A percentile compares a stretch with the other conserved stretches of the same genome.
Evolutionary conservation across 805 yeast species (phyloP).

Genomic region (Lipomyces kockii): DNA sequence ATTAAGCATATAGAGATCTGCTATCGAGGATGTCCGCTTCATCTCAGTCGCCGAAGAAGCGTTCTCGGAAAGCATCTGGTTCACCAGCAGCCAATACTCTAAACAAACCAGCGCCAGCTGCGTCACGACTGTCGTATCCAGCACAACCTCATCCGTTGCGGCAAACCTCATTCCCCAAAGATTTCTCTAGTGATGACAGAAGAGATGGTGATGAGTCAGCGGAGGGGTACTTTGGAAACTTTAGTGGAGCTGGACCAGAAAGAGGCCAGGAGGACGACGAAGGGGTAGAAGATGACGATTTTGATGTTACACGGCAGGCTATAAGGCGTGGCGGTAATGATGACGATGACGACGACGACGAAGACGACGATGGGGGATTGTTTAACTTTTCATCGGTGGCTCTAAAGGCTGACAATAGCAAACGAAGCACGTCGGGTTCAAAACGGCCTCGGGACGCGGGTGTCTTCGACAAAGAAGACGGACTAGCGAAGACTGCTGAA

Average conservation of each 20-base stretch:
- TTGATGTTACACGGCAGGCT: slow-evolving; percentile 25
- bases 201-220: slow-evolving; percentile 5
- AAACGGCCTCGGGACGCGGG: neutral
- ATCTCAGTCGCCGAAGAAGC: slow-evolving; percentile 15
- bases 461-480: neutral
- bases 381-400: slow-evolving; percentile 15
- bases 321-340: slow-evolving; percentile 15
- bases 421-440: neutral
- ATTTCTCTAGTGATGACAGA: slow-evolving; percentile 16
- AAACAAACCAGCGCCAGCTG: neutral
- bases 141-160: slow-evolving; percentile 30
- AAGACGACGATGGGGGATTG: slow-evolving; percentile 21
- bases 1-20: no score
- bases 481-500: neutral
- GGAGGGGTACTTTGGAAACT: neutral
- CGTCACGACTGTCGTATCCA: slow-evolving; percentile 2
- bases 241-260: neutral
- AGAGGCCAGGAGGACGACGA: slow-evolving; percentile 15
- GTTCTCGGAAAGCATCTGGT: slow-evolving; percentile 10
- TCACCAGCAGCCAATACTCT: neutral
- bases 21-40: slow-evolving; percentile 3
- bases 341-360: slow-evolving; percentile 25
- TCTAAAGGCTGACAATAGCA: neutral
- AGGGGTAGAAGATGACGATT: slow-evolving; percentile 38
- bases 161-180: slow-evolving; percentile 26